Evolutionary conservation across 2,329 filamentous ascomycete species (phyloP), one percentile per base, ranked within the genome.

Genomic region (Fragosphaeria purpurea): DNA sequence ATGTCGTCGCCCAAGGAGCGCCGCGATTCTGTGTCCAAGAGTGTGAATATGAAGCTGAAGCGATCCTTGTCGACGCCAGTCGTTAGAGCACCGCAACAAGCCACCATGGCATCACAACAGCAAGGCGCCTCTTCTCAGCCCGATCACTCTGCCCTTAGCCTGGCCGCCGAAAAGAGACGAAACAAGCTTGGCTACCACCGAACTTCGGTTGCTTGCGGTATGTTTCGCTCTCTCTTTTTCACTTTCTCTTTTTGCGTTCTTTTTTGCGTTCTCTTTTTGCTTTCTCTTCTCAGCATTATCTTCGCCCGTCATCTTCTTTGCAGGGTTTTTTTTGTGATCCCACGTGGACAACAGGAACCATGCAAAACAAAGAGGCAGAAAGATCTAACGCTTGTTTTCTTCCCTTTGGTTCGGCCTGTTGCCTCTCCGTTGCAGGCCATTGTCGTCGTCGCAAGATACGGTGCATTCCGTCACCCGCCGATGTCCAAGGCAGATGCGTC

Each of bases 121-220:
- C n/a, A n/a, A n/a, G n/a, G n/a, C n/a, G 34, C 40, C 39, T 43
- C 48, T 7, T 48, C 41, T 7, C 53, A 57, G 54, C 64, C 63
- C 45, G 67, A 70, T 40, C 61, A 64, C 48, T 60, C 62, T 22
- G 53, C 63, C 41, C 58, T 67, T 49, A 63, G 63, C 31, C 59
- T 67, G 34, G 58, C 68, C n/a, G 68, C 65, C 38, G 76, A 80
- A 53, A 80, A 76, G 66, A 75, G 71, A 54, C 82, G 90, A 63
- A 96, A 95, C 67, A 96, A 95, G 69, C 76, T 97, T 54, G 91
- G 91, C 40, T 97, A 97, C 65, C 91, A 96, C 70, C 82, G 91
- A 62, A 95, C 89, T 38, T 94, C 90, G 43, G 88, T 96, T 60
- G 93, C 91, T 59, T 97, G 91, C 72, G 86, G 91, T 97, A 78